Conservation (phyloP, 805 yeast genomes). For the Cyberlindnera euphorbiiphila region DNA sequence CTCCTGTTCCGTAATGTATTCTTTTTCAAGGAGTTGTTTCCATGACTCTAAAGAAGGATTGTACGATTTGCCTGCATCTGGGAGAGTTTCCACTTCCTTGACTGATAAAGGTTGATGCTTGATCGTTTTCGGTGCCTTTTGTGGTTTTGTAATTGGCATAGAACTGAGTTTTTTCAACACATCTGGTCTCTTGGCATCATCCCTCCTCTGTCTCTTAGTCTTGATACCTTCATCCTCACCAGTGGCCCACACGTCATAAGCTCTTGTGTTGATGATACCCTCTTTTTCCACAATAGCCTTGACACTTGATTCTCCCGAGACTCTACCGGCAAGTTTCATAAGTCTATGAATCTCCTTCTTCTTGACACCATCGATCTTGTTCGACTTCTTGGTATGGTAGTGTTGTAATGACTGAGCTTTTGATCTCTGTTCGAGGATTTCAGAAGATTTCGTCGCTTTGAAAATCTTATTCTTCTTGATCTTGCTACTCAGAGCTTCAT, state of each 20-base stretch:
- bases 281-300: conserved; percentile 57
- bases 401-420: conserved; percentile 64
- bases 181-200: conserved; percentile 32
- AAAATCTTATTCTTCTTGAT: conserved; percentile 31
- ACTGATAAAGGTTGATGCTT: conserved; percentile 50
- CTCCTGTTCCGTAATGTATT: conserved; percentile 59
- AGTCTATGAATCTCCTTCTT: conserved; percentile 32
- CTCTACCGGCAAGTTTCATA: conserved; percentile 74
- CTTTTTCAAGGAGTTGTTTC: conserved; percentile 66
- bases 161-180: conserved; percentile 37
- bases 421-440: conserved; percentile 64
- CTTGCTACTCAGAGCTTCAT: conserved; percentile 36
- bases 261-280: conserved; percentile 52
- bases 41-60: conserved; percentile 86
- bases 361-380: conserved; percentile 48
- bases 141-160: conserved; percentile 48
- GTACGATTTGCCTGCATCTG: conserved; percentile 88
- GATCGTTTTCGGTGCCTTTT: conserved; percentile 52
- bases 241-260: conserved; percentile 77
- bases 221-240: conserved; percentile 21
- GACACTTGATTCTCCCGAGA: conserved; percentile 48
- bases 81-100: conserved; percentile 45
- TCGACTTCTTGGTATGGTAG: conserved; percentile 35
- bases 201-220: conserved; percentile 21
- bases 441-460: conserved; percentile 36